Percentiles rank a stretch among this genome's conserved stretches.
phyloP scores from a whole-genome alignment of 140 eudicot genomes.

The Bidens hawaiensis region DNA sequence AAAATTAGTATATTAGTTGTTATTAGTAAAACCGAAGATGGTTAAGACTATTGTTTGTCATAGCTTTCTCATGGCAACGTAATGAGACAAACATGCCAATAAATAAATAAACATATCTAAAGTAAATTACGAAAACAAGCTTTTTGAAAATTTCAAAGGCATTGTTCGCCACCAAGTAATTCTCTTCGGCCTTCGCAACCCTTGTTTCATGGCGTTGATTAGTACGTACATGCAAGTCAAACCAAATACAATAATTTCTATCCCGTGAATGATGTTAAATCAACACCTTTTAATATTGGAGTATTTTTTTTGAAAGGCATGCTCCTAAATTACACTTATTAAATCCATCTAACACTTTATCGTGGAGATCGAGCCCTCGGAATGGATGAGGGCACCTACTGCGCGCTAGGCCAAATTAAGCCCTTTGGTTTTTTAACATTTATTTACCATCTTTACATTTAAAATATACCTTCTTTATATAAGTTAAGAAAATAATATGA shows the following conservation, averaged over 20 bases:
- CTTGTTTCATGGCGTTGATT: conserved; percentile 30
- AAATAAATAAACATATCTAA: neutral
- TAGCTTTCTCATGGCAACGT: neutral
- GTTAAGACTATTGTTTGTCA: neutral
- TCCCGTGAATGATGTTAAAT: conserved; percentile 22
- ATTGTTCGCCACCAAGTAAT: conserved; percentile 6
- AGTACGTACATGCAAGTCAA: conserved; percentile 18
- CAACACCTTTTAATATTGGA: too few species aligned
- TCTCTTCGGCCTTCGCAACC: neutral
- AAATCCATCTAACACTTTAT: too few species aligned
- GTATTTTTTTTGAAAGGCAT: too few species aligned
- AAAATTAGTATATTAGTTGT: too few species aligned
- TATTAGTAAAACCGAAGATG: neutral
- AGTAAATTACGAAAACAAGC: neutral
- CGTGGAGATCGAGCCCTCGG: too few species aligned
- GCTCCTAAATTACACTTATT: too few species aligned
- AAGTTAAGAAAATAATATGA: neutral
- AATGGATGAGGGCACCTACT: too few species aligned
- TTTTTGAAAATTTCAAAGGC: conserved; percentile 2
- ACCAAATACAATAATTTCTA: neutral
- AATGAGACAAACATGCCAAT: neutral
- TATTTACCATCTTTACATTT: neutral
- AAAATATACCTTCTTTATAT: neutral
- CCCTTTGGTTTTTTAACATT: conserved; percentile 4
- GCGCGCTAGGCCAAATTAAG: too few species aligned